Evolutionary conservation across 2,329 filamentous ascomycete genomes (phyloP).

Genomic region (Fusarium pseudograminearum): DNA sequence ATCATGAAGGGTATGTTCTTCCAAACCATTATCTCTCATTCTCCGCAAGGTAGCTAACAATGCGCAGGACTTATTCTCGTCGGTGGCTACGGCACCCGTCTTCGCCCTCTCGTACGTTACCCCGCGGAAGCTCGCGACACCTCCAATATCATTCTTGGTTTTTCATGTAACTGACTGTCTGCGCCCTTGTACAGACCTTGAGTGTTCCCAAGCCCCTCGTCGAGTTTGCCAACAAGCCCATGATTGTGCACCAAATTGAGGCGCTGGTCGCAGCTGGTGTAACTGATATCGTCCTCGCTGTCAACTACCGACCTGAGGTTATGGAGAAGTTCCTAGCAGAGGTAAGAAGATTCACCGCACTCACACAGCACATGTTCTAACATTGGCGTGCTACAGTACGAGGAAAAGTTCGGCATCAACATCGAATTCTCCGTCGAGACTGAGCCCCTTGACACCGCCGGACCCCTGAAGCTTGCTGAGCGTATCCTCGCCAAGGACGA

Average conservation of each 20-base stretch:
- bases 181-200: constrained; percentile 74
- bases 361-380: constrained; percentile 20
- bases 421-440: constrained; percentile 98
- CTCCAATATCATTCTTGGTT: constrained; percentile 1
- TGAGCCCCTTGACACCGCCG: constrained; percentile 94
- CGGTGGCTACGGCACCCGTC: constrained; percentile 97
- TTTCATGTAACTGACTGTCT: constrained; percentile 40
- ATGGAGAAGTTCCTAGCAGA: constrained; percentile 95
- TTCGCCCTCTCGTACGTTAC: constrained; percentile 88
- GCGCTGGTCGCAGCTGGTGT: constrained; percentile 93
- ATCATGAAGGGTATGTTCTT: constrained; percentile 54
- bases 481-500: constrained; percentile 93
- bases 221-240: constrained; percentile 98
- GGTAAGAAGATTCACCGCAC: constrained; percentile 61
- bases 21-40: neutral
- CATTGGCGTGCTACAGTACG: constrained; percentile 70
- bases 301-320: constrained; percentile 98
- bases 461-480: constrained; percentile 95
- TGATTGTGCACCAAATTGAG: constrained; percentile 99
- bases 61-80: constrained; percentile 94
- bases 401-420: constrained; percentile 90
- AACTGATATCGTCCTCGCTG: constrained; percentile 96
- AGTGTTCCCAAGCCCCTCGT: constrained; percentile 97
- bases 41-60: constrained; percentile 34
- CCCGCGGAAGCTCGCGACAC: constrained; percentile 28